Conservation (phyloP, 345 rosid genomes). For the Acer yangbiense region DNA sequence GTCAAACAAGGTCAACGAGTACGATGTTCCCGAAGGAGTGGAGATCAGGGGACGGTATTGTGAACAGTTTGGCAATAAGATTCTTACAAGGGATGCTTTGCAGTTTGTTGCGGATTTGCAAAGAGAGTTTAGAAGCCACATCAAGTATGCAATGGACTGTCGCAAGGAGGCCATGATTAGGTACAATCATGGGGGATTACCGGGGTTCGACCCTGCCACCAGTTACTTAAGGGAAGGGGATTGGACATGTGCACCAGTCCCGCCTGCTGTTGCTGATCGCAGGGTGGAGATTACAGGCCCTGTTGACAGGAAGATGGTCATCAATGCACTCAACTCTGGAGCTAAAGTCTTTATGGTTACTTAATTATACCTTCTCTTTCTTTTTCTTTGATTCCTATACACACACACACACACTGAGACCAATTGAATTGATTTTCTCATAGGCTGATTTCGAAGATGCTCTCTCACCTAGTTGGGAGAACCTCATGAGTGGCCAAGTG, state of each 20-base stretch:
- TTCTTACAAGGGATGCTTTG: conserved; percentile 74
- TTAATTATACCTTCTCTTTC: neutral
- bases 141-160: conserved; percentile 78
- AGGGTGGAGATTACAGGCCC: conserved; percentile 92
- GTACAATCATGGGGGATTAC: conserved; percentile 57
- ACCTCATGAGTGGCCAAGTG: conserved; percentile 85
- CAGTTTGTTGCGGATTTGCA: conserved; percentile 79
- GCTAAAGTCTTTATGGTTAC: conserved; percentile 96
- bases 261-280: conserved; percentile 74
- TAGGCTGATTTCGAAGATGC: conserved; percentile 97
- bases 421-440: neutral
- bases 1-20: conserved; percentile 32
- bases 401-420: too few relatives aligned
- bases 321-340: conserved; percentile 93
- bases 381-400: too few relatives aligned
- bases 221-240: conserved; percentile 66
- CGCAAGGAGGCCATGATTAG: conserved; percentile 61
- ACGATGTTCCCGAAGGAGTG: conserved; percentile 73
- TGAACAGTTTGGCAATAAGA: conserved; percentile 51
- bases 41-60: conserved; percentile 78
- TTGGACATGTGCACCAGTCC: conserved; percentile 74
- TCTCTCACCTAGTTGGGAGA: conserved; percentile 94
- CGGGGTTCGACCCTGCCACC: conserved; percentile 84
- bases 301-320: conserved; percentile 92
- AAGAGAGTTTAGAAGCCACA: conserved; percentile 65